A percentile compares a stretch with the other conserved stretches of the same genome.
Conservation (phyloP, 371 early-diverging fungal species). For the Homolaphlyctis polyrhiza region DNA sequence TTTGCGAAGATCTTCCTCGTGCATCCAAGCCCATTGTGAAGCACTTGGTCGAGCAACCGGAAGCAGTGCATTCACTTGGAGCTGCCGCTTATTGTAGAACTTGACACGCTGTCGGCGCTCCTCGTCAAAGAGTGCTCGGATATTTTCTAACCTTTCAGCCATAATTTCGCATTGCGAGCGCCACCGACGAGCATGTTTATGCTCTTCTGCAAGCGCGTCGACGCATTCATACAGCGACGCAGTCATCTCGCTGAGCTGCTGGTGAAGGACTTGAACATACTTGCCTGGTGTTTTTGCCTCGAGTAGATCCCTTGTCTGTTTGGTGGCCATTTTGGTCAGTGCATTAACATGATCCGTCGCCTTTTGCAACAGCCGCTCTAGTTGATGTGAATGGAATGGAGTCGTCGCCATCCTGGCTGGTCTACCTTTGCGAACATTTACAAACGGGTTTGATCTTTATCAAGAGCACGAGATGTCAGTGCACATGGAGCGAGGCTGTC, state of each 20-base stretch:
- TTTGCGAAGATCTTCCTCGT: not conserved
- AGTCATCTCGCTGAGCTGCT: slow-evolving; percentile 25
- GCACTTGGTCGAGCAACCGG: slow-evolving; percentile 1
- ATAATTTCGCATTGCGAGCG: slow-evolving; percentile 11
- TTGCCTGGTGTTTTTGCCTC: slow-evolving; percentile 14
- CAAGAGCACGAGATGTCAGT: not conserved
- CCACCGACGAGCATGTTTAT: slow-evolving; percentile 15
- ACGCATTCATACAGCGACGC: slow-evolving; percentile 21
- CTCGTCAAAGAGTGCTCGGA: not conserved
- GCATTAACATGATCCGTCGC: slow-evolving; percentile 17
- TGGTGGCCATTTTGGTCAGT: slow-evolving; percentile 13
- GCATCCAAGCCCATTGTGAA: not conserved
- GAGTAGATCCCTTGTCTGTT: slow-evolving; percentile 26
- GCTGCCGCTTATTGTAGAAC: not conserved
- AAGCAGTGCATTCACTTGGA: slow-evolving; percentile 1
- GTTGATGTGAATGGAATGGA: slow-evolving; percentile 10
- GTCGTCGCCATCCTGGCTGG: slow-evolving; percentile 11
- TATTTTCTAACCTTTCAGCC: not conserved
- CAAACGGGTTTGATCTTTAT: slow-evolving; percentile 9
- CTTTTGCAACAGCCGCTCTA: slow-evolving; percentile 11
- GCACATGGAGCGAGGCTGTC: not conserved
- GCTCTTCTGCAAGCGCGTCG: slow-evolving; percentile 32
- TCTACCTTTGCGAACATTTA: not conserved
- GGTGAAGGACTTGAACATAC: slow-evolving; percentile 21
- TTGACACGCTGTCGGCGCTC: not conserved